Base-by-base conservation (phyloP, 306 rosid species). In the Lathyrus oleraceus region DNA sequence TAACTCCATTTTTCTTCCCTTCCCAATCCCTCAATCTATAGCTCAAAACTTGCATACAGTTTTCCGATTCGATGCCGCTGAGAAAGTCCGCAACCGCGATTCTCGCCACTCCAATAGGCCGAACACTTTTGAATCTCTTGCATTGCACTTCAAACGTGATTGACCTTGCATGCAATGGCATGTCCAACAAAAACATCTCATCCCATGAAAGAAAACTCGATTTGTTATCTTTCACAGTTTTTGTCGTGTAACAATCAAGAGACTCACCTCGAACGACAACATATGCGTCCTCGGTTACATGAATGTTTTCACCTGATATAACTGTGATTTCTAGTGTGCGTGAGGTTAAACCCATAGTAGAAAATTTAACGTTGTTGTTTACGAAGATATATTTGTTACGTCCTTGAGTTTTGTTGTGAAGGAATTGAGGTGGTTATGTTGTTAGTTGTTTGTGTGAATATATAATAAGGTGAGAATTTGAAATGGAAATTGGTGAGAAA, bases 1-100 rank as follows among this genome's bases (percentile, higher is more conserved):
- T 57, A 38, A 89, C 69, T 15, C 96, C 92, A 6, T 81, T 89
- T 61, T 71, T 59, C 47, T 59, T 74, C 1, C 96, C 89, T 28
- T 72, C 78, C 21, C 65, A 32, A 13, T 87, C 82, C 69, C 92
- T 79, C 68, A 87, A 44, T 56, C 90, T 49, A 21, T 89, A 89
- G 53, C 96, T 87, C 70, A 83, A 40, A 40, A 71, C 63, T 19
- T 72, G 85, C 76, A 59, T 30, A 63, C 70, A 66, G n/a, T 61
- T 48, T 23, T 71, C 83, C 47, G 87, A 76, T 25, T 76, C 42
- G 0, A 0, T 51, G 0, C 42, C 78, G 4, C 75, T 75, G 0
- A 56, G 5, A 5, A 87, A 68, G 12, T 89, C 90, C 1, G 88
- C 63, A 5, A 72, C 40, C 6, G 86, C 84, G 3, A 89, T 73